phyloP scores from a whole-genome alignment of 192 early-diverging fungal species.

The Dispira parvispora region DNA sequence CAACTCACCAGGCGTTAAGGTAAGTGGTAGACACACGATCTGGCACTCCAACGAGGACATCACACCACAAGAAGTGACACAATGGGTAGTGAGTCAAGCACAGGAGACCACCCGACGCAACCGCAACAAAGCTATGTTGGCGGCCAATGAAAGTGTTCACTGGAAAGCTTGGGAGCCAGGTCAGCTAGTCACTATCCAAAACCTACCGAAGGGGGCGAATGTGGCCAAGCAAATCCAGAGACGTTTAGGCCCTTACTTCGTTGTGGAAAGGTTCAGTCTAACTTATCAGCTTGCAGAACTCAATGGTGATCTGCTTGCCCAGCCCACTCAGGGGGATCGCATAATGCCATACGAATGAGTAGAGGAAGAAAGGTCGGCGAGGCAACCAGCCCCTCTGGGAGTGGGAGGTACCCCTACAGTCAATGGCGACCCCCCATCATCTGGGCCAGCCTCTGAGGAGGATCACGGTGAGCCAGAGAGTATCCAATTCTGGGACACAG shows the following conservation, averaged over 20 bases:
- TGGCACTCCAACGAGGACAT: background rate
- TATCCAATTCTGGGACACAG: too few relatives aligned
- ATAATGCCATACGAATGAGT: background rate
- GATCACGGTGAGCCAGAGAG: too few relatives aligned
- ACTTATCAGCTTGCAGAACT: background rate
- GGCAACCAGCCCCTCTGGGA: too few relatives aligned
- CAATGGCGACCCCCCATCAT: too few relatives aligned
- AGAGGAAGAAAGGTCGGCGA: too few relatives aligned
- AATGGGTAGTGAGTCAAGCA: background rate
- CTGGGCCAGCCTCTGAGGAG: too few relatives aligned
- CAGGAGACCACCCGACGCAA: background rate
- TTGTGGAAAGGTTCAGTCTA: background rate
- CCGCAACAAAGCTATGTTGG: background rate
- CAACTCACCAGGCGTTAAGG: background rate
- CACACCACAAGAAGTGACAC: background rate
- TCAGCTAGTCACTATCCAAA: conserved; percentile 9
- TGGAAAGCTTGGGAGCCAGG: conserved; percentile 8
- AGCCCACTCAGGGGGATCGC: background rate
- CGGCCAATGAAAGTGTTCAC: background rate
- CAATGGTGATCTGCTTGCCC: background rate
- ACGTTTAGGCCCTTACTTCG: conserved; percentile 10
- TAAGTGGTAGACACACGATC: background rate
- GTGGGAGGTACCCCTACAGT: too few relatives aligned
- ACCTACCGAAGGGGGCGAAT: conserved; percentile 6
- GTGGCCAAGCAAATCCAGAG: conserved; percentile 5